Percentiles rank a stretch among this genome's conserved stretches.
Conservation (phyloP, 192 early-diverging fungal species). For the Kickxella alabastrina region DNA sequence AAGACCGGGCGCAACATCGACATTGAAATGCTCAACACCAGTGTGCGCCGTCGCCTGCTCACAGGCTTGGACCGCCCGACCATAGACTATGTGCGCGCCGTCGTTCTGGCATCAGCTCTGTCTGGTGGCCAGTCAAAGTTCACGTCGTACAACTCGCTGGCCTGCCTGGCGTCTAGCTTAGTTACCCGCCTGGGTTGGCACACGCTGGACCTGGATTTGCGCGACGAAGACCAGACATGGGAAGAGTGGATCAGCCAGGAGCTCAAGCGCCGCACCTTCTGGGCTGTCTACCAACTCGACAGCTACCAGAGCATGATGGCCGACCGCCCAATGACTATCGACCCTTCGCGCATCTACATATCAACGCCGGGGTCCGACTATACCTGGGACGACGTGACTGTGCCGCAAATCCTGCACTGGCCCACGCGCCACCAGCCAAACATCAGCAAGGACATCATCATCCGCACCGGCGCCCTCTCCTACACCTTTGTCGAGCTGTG, state of each 20-base stretch:
- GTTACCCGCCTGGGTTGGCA: constrained; percentile 47
- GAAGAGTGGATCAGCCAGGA: constrained; percentile 35
- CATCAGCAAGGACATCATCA: constrained; percentile 7
- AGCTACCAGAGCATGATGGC: constrained; percentile 46
- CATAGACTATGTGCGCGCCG: constrained; percentile 42
- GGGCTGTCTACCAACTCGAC: constrained; percentile 48
- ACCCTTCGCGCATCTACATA: constrained; percentile 30
- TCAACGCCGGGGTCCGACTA: constrained; percentile 30
- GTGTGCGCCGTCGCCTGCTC: constrained; percentile 34
- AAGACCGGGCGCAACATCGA: constrained; percentile 27
- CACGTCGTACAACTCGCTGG: constrained; percentile 44
- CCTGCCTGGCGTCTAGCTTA: constrained; percentile 38
- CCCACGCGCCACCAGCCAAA: constrained; percentile 27
- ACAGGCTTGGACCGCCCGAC: constrained; percentile 35
- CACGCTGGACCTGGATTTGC: constrained; percentile 37
- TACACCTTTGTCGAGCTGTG: constrained; percentile 38
- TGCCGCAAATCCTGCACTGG: constrained; percentile 40
- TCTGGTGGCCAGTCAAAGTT: constrained; percentile 35
- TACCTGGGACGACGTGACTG: constrained; percentile 45
- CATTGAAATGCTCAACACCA: constrained; percentile 17
- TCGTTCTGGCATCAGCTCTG: constrained; percentile 36
- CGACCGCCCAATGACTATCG: constrained; percentile 44
- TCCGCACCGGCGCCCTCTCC: constrained; percentile 34
- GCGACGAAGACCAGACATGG: constrained; percentile 17
- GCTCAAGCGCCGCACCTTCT: constrained; percentile 45